A percentile compares a stretch with the other conserved stretches of the same genome.
Conservation (phyloP, 2,329 filamentous ascomycete genomes). For the Teratosphaeria pseudoeucalypti region DNA sequence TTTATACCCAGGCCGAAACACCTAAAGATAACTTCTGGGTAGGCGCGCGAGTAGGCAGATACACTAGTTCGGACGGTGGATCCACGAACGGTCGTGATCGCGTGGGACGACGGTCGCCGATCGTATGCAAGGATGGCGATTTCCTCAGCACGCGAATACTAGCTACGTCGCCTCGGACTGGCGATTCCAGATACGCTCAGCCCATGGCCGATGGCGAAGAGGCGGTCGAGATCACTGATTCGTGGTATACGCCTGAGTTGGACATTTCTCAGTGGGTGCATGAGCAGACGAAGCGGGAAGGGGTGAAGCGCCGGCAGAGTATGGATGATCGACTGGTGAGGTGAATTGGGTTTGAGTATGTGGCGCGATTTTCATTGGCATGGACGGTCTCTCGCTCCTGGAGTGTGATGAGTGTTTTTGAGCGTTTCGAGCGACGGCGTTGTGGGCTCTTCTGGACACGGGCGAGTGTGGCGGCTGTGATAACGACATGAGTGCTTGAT, state of each 20-base stretch:
- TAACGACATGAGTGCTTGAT: not conserved
- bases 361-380: too few species aligned
- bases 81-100: not conserved
- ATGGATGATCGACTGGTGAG: slow-evolving; percentile 15
- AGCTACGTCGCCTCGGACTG: not conserved
- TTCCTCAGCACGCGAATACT: slow-evolving; percentile 4
- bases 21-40: slow-evolving; percentile 12
- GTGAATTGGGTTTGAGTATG: not conserved
- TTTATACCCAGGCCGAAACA: slow-evolving; percentile 2
- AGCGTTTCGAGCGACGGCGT: not conserved
- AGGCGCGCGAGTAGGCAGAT: not conserved
- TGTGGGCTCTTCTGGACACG: not conserved
- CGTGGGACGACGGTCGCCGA: slow-evolving; percentile 8
- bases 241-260: slow-evolving; percentile 20
- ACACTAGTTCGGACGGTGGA: not conserved
- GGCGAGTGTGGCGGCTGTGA: not conserved
- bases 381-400: too few species aligned
- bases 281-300: slow-evolving; percentile 25
- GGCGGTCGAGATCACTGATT: slow-evolving; percentile 23
- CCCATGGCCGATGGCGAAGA: slow-evolving; percentile 10
- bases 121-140: slow-evolving; percentile 26
- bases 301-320: slow-evolving; percentile 28
- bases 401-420: not conserved
- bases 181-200: not conserved
- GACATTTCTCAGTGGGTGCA: slow-evolving; percentile 18